Percentiles rank a stretch among this genome's conserved stretches.
Conservation (phyloP, 495 filamentous ascomycete genomes). For the Penicillium simplicissimum region DNA sequence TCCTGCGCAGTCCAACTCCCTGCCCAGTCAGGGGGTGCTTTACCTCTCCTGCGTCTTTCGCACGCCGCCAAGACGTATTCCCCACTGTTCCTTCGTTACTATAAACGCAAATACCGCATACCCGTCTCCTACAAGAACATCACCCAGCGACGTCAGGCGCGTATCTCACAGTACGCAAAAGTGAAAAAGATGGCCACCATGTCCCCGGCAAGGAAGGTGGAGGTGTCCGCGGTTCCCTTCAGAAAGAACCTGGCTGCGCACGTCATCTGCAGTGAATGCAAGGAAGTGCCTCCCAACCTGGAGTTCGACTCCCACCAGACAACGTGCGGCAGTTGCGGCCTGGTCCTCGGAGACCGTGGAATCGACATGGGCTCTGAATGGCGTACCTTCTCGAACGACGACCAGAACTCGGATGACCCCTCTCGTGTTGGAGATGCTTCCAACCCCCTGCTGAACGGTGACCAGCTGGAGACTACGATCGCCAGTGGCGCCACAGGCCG, state of each 20-base stretch:
- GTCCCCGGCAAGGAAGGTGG: slow-evolving; percentile 24
- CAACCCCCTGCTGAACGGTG: slow-evolving; percentile 85
- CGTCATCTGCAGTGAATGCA: slow-evolving; percentile 85
- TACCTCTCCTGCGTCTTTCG: slow-evolving; percentile 4
- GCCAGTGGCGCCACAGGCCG: slow-evolving; percentile 75
- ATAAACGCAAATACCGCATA: slow-evolving; percentile 49
- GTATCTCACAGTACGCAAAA: slow-evolving; percentile 23
- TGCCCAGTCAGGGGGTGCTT: background rate
- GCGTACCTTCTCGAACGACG: slow-evolving; percentile 98
- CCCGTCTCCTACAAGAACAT: slow-evolving; percentile 42
- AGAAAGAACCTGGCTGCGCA: slow-evolving; percentile 80
- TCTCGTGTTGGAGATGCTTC: slow-evolving; percentile 93
- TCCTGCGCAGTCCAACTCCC: background rate
- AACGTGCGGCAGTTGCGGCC: slow-evolving; percentile 86
- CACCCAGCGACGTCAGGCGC: slow-evolving; percentile 36
- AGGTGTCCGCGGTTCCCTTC: slow-evolving; percentile 46
- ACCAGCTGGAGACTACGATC: slow-evolving; percentile 89
- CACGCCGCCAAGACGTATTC: slow-evolving; percentile 63
- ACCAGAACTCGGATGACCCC: slow-evolving; percentile 92
- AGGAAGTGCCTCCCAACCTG: slow-evolving; percentile 86
- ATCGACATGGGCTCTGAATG: slow-evolving; percentile 96
- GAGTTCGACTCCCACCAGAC: slow-evolving; percentile 92
- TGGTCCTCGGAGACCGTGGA: slow-evolving; percentile 88
- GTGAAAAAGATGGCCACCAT: slow-evolving; percentile 44
- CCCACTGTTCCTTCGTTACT: slow-evolving; percentile 59